These are phyloP conservation scores for Podaxis pistillaris DNA, from an alignment of 768 basidiomycete species.

Conservation along the genomic window DNA sequence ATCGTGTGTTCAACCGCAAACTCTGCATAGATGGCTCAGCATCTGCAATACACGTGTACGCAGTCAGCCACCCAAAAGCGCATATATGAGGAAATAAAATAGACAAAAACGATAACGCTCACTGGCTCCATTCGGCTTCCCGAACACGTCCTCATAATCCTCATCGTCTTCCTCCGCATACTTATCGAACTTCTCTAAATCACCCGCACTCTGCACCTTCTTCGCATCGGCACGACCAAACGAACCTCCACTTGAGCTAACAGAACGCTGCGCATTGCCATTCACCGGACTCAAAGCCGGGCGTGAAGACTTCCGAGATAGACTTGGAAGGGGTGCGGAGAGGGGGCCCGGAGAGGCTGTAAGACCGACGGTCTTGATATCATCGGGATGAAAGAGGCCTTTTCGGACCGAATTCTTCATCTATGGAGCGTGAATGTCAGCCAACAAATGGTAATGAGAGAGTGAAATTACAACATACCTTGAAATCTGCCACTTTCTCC, in stretches of 20 bases:
- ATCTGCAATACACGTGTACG: conserved; percentile 26
- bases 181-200: conserved; percentile 84
- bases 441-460: not conserved
- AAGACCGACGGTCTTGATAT: conserved; percentile 76
- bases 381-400: conserved; percentile 85
- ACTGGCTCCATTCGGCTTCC: conserved; percentile 68
- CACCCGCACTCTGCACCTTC: conserved; percentile 51
- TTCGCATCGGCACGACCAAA: conserved; percentile 67
- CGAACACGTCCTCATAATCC: conserved; percentile 96
- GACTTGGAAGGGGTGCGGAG: conserved; percentile 64
- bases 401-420: conserved; percentile 70
- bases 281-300: conserved; percentile 36
- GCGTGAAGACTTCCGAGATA: conserved; percentile 52
- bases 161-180: conserved; percentile 87
- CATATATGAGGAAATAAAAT: not conserved
- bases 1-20: conserved; percentile 78
- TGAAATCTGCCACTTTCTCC: conserved; percentile 83
- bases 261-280: conserved; percentile 27
- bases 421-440: conserved; percentile 27
- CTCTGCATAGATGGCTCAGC: conserved; percentile 68
- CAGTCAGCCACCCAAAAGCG: not conserved
- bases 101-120: conserved; percentile 27
- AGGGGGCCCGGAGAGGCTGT: conserved; percentile 54
- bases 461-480: conserved; percentile 40
- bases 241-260: conserved; percentile 38